Base-by-base conservation (phyloP, 1,139 yeast genomes). In the Williopsis jadinii region DNA sequence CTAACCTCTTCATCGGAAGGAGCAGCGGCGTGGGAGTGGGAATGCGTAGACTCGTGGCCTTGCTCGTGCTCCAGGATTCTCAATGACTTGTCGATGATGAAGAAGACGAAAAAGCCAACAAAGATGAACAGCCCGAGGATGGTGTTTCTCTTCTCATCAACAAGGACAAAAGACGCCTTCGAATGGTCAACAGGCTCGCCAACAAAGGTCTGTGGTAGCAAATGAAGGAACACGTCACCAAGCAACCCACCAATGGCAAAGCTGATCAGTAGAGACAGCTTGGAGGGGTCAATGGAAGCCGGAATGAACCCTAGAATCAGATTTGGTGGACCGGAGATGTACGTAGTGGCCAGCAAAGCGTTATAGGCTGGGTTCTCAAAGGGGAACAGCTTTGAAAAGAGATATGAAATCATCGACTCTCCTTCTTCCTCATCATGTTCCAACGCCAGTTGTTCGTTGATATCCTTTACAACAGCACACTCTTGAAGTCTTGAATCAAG, bases 161-260 rank as follows among this genome's bases (percentile, higher is more conserved):
- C 74, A 28, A 71, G 46, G 2, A 71, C 67, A 46, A 75, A 65
- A 15, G 68, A 55, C 11, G 65, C 67, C 32, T 55, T 61, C 2
- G 49, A 47, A 35, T 62, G 66, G 39, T 65, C 72, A 35, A 66
- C 61, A 9, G 63, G 62, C 45, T 74, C 79, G 12, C 79, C 79
- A 8, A 74, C 65, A 51, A 73, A 75, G 2, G 77, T 71, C 55
- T 80, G 84, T 3, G 88, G 88, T 35, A 81, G 58, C 45, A 81
- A 54, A 56, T 81, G 87, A 41, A 80, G 55, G 47, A 81, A 78
- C 5, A 80, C 77, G 54, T 80, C 87, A 34, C 88, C 88, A 30
- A 82, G 60, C 31, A 81, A 61, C 2, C 86, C 83, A 35, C 90
- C 90, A 36, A 77, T 70, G 13, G 88, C 87, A 62, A 81, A 80